A percentile compares a stretch with the other conserved stretches of the same genome.
These are phyloP conservation scores for Aspergillus pseudonomiae DNA, from an alignment of 2,329 filamentous ascomycete genomes.

Conservation along the genomic window DNA sequence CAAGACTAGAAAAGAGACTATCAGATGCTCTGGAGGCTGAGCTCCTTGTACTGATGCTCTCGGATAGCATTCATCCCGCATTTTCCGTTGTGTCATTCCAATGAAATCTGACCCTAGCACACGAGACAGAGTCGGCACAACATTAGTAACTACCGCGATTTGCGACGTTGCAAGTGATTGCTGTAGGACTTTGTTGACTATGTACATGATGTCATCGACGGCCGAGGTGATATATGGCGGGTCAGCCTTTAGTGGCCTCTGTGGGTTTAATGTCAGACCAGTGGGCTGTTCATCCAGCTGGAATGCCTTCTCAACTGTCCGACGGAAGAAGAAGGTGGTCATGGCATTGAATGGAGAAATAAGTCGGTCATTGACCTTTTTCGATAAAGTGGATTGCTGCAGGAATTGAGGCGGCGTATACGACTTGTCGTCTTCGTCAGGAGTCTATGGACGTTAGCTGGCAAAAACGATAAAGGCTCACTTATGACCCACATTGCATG, in stretches of 20 bases:
- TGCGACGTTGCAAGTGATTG: slow-evolving; percentile 86
- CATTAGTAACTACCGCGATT: slow-evolving; percentile 72
- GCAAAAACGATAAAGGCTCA: slow-evolving; percentile 13
- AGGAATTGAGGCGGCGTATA: slow-evolving; percentile 74
- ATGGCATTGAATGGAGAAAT: slow-evolving; percentile 83
- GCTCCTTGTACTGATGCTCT: slow-evolving; percentile 76
- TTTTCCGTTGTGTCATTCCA: slow-evolving; percentile 95
- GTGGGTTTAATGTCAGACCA: slow-evolving; percentile 76
- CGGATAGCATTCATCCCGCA: slow-evolving; percentile 94
- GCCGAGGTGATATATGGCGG: slow-evolving; percentile 91
- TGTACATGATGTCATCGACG: slow-evolving; percentile 99
- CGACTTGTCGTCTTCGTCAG: slow-evolving; percentile 56
- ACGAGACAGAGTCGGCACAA: slow-evolving; percentile 76
- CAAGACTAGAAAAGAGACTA: slow-evolving; percentile 86
- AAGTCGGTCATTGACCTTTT: slow-evolving; percentile 76
- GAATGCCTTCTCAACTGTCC: slow-evolving; percentile 96
- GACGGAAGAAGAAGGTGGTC: slow-evolving; percentile 94
- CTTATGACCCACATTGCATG: slow-evolving; percentile 70
- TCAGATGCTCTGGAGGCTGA: slow-evolving; percentile 82
- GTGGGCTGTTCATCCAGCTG: slow-evolving; percentile 87
- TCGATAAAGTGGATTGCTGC: slow-evolving; percentile 74
- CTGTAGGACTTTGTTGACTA: slow-evolving; percentile 88
- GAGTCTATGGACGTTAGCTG: slow-evolving; percentile 30
- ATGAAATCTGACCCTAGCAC: slow-evolving; percentile 89
- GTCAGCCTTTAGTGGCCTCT: slow-evolving; percentile 71